Percentiles rank a stretch among this genome's conserved stretches.
phyloP scores from a whole-genome alignment of 2,329 filamentous ascomycete species.

The Fusarium phyllophilum region DNA sequence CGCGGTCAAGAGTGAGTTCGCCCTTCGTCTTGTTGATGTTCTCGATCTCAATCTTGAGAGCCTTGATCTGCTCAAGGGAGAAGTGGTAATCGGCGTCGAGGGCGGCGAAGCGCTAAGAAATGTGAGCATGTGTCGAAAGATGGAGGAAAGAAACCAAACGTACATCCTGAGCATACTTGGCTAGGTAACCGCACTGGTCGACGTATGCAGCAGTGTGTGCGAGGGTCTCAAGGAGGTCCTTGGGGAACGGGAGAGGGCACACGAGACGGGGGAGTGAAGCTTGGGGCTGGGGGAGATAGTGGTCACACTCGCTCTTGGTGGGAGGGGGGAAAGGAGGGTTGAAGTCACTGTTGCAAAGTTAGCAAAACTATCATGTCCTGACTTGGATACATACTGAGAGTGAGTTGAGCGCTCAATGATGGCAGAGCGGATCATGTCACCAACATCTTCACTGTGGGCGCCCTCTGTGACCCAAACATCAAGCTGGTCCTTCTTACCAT shows the following conservation, averaged over 20 bases:
- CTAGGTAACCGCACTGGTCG: slow-evolving; percentile 32
- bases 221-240: slow-evolving; percentile 16
- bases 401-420: slow-evolving; percentile 7
- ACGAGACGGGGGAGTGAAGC: slow-evolving; percentile 13
- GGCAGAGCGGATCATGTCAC: slow-evolving; percentile 9
- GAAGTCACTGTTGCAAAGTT: slow-evolving; percentile 10
- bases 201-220: slow-evolving; percentile 22
- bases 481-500: slow-evolving; percentile 21
- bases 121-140: rapidly evolving
- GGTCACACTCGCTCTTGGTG: slow-evolving; percentile 21
- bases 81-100: slow-evolving; percentile 5
- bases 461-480: slow-evolving; percentile 11
- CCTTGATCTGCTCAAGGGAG: background rate
- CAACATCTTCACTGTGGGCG: background rate
- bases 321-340: background rate
- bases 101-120: background rate
- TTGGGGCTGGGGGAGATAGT: slow-evolving; percentile 22
- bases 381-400: slow-evolving; percentile 6
- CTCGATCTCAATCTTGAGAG: background rate
- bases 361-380: rapidly evolving
- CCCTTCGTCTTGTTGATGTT: background rate
- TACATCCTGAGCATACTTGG: slow-evolving; percentile 32
- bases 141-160: rapidly evolving
- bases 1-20: background rate
- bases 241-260: slow-evolving; percentile 21